A percentile compares a stretch with the other conserved stretches of the same genome.
phyloP scores from a whole-genome alignment of 2,329 filamentous ascomycete species.

The Ophiocordyceps camponoti-rufipedis region DNA sequence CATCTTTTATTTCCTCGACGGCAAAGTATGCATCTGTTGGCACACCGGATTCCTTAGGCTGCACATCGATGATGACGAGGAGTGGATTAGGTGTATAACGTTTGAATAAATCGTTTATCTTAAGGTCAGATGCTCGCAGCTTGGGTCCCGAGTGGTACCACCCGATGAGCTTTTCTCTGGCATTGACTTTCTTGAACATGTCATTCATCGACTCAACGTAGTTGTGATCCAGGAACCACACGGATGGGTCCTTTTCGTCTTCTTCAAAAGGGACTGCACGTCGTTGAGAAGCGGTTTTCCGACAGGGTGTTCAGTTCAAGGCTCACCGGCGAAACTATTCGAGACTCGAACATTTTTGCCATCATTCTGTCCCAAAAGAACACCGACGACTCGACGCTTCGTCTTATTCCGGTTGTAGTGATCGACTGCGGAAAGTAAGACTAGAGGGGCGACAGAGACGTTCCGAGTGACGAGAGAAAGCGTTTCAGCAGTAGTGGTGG shows the following conservation, averaged over 20 bases:
- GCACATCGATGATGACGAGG: slow-evolving; percentile 94
- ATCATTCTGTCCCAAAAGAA: slow-evolving; percentile 87
- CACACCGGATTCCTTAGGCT: slow-evolving; percentile 93
- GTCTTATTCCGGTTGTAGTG: slow-evolving; percentile 95
- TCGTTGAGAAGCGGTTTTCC: slow-evolving; percentile 3
- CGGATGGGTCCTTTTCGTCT: slow-evolving; percentile 93
- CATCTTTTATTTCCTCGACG: slow-evolving; percentile 98
- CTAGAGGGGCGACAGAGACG: slow-evolving; percentile 92
- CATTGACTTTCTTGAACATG: slow-evolving; percentile 99
- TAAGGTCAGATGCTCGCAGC: slow-evolving; percentile 84
- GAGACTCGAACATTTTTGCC: slow-evolving; percentile 92
- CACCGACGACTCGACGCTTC: slow-evolving; percentile 75
- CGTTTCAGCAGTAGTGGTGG: slow-evolving; percentile 90
- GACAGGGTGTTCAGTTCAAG: neutral
- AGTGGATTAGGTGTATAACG: slow-evolving; percentile 93
- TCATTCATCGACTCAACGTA: slow-evolving; percentile 99
- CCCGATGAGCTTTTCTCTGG: slow-evolving; percentile 93
- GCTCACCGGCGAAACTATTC: slow-evolving; percentile 88
- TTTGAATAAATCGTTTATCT: slow-evolving; percentile 99
- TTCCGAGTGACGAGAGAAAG: slow-evolving; percentile 85
- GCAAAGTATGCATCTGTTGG: slow-evolving; percentile 98
- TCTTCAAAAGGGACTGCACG: slow-evolving; percentile 84
- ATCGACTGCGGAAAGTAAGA: slow-evolving; percentile 93
- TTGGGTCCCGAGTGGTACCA: slow-evolving; percentile 99
- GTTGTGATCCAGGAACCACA: slow-evolving; percentile 99